A percentile compares a stretch with the other conserved stretches of the same genome.
These are phyloP conservation scores for Agaricus blazei DNA, from an alignment of 768 basidiomycete genomes.

Conservation along the genomic window DNA sequence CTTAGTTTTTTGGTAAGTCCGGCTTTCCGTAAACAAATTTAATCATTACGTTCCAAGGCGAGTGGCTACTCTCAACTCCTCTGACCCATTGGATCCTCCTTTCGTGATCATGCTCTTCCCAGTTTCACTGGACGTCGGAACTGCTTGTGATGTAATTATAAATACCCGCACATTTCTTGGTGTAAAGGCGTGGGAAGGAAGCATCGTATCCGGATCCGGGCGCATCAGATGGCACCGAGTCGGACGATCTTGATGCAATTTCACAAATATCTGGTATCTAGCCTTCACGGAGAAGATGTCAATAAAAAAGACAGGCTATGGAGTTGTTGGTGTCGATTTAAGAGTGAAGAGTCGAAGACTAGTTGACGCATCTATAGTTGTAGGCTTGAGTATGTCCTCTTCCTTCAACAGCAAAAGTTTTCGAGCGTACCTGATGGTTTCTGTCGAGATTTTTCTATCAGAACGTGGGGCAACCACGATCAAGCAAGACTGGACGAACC, in stretches of 20 bases:
- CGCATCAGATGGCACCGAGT: background rate
- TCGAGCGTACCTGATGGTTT: too few species aligned
- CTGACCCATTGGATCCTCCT: conserved; percentile 11
- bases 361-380: too few species aligned
- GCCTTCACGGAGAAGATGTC: conserved; percentile 11
- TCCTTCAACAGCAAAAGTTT: too few species aligned
- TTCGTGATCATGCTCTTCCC: conserved; percentile 5
- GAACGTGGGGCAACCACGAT: background rate
- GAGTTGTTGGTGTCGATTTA: too few species aligned
- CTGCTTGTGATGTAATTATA: conserved; percentile 13
- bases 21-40: conserved; percentile 7
- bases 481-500: background rate
- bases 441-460: too few species aligned
- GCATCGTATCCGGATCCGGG: background rate
- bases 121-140: conserved; percentile 15
- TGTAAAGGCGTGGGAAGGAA: conserved; percentile 6
- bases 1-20: conserved; percentile 7
- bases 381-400: too few species aligned
- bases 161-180: background rate
- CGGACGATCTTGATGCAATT: background rate
- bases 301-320: background rate
- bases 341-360: too few species aligned
- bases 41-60: conserved; percentile 4
- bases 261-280: background rate
- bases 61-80: conserved; percentile 4